Conservation (phyloP, 2,329 filamentous ascomycete genomes). For the Penicillium expansum region DNA sequence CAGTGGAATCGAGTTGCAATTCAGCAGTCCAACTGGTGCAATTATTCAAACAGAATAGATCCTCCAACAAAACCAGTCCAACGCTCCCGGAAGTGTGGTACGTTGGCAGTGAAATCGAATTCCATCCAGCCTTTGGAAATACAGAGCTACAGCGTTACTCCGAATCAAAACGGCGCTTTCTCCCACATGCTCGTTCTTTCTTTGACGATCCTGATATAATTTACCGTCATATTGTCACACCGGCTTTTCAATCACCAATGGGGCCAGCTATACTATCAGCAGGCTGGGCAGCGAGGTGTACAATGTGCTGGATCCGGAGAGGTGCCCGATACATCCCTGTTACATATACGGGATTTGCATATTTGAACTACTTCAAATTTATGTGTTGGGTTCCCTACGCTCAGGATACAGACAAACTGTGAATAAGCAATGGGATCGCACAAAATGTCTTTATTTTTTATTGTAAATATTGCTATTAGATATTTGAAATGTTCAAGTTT, state of each 20-base stretch:
- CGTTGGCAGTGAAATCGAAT: conserved; percentile 15
- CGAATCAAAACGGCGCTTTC: conserved; percentile 11
- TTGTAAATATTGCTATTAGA: neutral
- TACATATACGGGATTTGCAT: conserved; percentile 16
- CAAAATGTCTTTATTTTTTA: neutral
- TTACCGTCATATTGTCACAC: conserved; percentile 19
- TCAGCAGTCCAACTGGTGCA: conserved; percentile 10
- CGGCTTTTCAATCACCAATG: conserved; percentile 8
- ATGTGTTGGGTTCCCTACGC: conserved; percentile 4
- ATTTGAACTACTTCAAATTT: conserved; percentile 18
- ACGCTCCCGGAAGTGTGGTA: conserved; percentile 21
- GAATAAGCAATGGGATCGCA: neutral
- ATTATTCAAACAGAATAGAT: conserved; percentile 8
- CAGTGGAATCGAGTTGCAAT: conserved; percentile 12
- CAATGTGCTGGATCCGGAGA: conserved; percentile 21
- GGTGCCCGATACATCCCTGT: conserved; percentile 20
- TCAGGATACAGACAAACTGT: neutral
- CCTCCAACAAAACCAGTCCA: neutral
- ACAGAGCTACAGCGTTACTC: conserved; percentile 7
- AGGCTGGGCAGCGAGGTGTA: conserved; percentile 11
- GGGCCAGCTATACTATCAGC: conserved; percentile 8
- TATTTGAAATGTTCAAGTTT: neutral
- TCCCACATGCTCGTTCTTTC: conserved; percentile 18
- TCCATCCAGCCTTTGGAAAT: conserved; percentile 9
- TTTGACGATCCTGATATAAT: conserved; percentile 13